Base-by-base conservation (phyloP, 257 asterid species). In the Fraxinus excelsior region DNA sequence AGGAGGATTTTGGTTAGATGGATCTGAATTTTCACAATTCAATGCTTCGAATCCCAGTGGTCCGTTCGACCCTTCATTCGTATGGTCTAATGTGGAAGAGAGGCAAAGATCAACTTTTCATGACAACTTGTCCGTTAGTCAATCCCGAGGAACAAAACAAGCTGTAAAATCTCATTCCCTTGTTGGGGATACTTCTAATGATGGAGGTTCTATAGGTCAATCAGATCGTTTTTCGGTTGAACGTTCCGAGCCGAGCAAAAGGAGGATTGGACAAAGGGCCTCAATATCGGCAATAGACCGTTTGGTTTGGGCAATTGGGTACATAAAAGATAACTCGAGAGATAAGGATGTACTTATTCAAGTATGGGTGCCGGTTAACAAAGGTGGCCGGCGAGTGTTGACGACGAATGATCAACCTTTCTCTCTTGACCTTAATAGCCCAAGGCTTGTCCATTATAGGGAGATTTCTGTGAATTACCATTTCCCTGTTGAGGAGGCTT, bases 1-100 rank as follows among this genome's bases (percentile, higher is more conserved):
- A 28, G 97, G 88, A 35, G 98, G 96, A 37, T 89, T 92, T 80
- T 91, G 96, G 97, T 82, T 92, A 81, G 98, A 84, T 76, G 91
- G 90, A 87, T 84, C 90, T 60, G 92, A 89, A 25, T 85, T 88
- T 87, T 81, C 89, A 34, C 82, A 76, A 46, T 83, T 84, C 44
- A 86, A 86, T 67, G 79, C 87, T 76, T 70, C 87, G 29, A 73
- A 78, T 44, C 83, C 89, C 32, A 78, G 73, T 76, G 88, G 89
- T 4, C 93, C 91, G 10, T 91, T 92, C 28, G 94, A 91, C 14
- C 85, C 94, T 69, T 81, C 96, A 2, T 85, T 89, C 73, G 26
- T 75, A 31, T 92, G 90, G 97, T 90, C 94, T 37, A 70, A 79
- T 42, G 80, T 82, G n/a, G 96, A 87, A 29, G 94, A 85, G 73